Evolutionary conservation across 2,329 filamentous ascomycete genomes (phyloP).

Genomic region (Tolypocladium tropicale): DNA sequence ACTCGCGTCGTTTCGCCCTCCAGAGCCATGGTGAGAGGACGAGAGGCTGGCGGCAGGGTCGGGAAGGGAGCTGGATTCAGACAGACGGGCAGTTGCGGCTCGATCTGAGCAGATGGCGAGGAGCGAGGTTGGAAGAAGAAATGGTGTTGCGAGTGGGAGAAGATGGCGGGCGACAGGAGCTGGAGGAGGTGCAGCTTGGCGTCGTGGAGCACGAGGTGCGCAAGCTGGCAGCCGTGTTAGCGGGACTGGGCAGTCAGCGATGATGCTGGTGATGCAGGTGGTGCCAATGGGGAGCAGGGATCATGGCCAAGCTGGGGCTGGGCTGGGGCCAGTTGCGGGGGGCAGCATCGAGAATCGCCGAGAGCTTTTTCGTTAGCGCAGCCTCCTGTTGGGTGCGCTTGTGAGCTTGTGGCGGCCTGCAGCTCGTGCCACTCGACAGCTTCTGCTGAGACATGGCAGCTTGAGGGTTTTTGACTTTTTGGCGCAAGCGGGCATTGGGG

Average conservation of each 20-base stretch:
- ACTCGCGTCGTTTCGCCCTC: slow-evolving; percentile 67
- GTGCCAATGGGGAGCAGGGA: slow-evolving; percentile 3
- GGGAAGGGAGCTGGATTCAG: slow-evolving; percentile 44
- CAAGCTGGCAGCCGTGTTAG: slow-evolving; percentile 25
- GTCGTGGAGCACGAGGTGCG: slow-evolving; percentile 42
- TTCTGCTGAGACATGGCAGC: too few relatives aligned
- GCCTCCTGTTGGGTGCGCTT: background rate
- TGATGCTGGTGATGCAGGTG: background rate
- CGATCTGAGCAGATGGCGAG: slow-evolving; percentile 20
- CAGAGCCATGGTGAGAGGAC: slow-evolving; percentile 50
- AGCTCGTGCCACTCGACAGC: background rate
- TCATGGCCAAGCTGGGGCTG: background rate
- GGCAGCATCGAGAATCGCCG: slow-evolving; percentile 1
- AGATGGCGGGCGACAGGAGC: slow-evolving; percentile 10
- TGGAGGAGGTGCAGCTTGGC: slow-evolving; percentile 29
- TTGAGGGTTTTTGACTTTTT: background rate
- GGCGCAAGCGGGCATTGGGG: background rate
- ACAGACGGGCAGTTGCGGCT: slow-evolving; percentile 37
- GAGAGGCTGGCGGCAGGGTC: slow-evolving; percentile 41
- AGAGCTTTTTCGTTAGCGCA: background rate
- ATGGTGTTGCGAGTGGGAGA: slow-evolving; percentile 11
- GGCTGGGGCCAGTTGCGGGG: background rate
- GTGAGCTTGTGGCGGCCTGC: background rate
- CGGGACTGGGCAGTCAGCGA: slow-evolving; percentile 2
- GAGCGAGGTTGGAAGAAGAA: slow-evolving; percentile 19